phyloP scores from a whole-genome alignment of 768 basidiomycete species.

The Lentinula edodes region DNA sequence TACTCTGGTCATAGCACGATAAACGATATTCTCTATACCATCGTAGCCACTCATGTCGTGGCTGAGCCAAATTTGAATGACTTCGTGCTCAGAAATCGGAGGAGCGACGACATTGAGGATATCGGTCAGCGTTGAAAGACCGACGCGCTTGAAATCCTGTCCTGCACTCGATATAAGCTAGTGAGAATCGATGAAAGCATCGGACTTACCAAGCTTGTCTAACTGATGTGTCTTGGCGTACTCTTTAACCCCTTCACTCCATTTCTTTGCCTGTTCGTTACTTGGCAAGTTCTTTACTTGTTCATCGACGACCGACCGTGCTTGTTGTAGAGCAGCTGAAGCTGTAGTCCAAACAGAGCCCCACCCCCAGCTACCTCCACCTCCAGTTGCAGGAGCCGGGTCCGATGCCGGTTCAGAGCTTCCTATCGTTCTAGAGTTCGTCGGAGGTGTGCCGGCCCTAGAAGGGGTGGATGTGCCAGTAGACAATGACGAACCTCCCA shows the following conservation, averaged over 20 bases:
- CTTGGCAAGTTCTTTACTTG: slow-evolving; percentile 84
- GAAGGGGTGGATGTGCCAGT: slow-evolving; percentile 15
- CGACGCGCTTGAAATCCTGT: slow-evolving; percentile 84
- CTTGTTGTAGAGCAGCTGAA: slow-evolving; percentile 82
- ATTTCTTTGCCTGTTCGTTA: slow-evolving; percentile 84
- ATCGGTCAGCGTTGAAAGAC: slow-evolving; percentile 84
- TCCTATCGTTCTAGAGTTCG: slow-evolving; percentile 18
- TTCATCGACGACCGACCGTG: slow-evolving; percentile 84
- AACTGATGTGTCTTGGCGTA: slow-evolving; percentile 88
- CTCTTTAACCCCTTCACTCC: slow-evolving; percentile 79
- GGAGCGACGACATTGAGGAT: slow-evolving; percentile 96
- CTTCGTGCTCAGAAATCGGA: slow-evolving; percentile 97
- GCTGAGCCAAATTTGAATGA: slow-evolving; percentile 91
- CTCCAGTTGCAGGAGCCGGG: slow-evolving; percentile 7
- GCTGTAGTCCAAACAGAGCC: slow-evolving; percentile 87
- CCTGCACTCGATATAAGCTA: slow-evolving; percentile 37
- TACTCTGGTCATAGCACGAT: slow-evolving; percentile 73
- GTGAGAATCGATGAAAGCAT: neutral
- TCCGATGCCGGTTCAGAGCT: slow-evolving; percentile 11
- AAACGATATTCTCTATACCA: slow-evolving; percentile 91
- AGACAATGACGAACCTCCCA: slow-evolving; percentile 41
- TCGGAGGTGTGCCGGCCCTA: slow-evolving; percentile 18
- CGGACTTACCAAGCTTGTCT: slow-evolving; percentile 74
- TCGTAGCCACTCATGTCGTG: slow-evolving; percentile 98
- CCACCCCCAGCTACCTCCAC: slow-evolving; percentile 71